A percentile compares a stretch with the other conserved stretches of the same genome.
These are phyloP conservation scores for Claviceps paspali DNA, from an alignment of 2,329 filamentous ascomycete species.

Conservation along the genomic window DNA sequence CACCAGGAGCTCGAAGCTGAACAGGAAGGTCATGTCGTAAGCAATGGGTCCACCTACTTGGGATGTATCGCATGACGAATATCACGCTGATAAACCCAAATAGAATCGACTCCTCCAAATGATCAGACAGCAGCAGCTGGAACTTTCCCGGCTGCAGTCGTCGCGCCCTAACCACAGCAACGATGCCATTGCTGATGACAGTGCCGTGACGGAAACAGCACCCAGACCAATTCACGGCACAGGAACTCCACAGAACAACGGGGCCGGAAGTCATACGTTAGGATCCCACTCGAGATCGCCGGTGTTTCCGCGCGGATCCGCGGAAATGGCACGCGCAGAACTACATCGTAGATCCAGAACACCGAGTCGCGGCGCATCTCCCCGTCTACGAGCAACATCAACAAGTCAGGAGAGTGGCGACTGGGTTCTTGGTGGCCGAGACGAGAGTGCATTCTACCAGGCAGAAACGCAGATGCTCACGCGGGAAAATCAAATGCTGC, in stretches of 20 bases:
- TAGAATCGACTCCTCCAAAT: slow-evolving; percentile 63
- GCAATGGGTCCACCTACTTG: slow-evolving; percentile 14
- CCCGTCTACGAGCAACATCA: slow-evolving; percentile 41
- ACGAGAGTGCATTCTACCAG: slow-evolving; percentile 68
- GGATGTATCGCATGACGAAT: too few relatives aligned
- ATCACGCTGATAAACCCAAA: background rate
- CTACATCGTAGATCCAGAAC: slow-evolving; percentile 42
- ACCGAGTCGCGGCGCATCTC: slow-evolving; percentile 40
- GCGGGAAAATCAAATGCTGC: slow-evolving; percentile 71
- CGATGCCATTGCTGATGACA: slow-evolving; percentile 33
- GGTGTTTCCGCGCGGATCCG: slow-evolving; percentile 36
- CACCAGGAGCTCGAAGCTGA: slow-evolving; percentile 69
- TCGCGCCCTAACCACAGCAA: slow-evolving; percentile 20
- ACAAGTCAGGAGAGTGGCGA: slow-evolving; percentile 46
- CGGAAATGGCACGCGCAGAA: slow-evolving; percentile 41
- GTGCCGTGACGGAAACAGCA: slow-evolving; percentile 25
- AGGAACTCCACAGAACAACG: slow-evolving; percentile 20
- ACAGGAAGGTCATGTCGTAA: slow-evolving; percentile 61
- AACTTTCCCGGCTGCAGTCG: slow-evolving; percentile 46
- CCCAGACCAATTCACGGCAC: slow-evolving; percentile 27
- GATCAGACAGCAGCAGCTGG: slow-evolving; percentile 61
- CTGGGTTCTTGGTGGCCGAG: slow-evolving; percentile 46
- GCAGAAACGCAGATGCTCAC: slow-evolving; percentile 66
- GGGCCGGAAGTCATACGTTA: slow-evolving; percentile 12
- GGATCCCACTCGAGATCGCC: slow-evolving; percentile 37